phyloP scores from a whole-genome alignment of 768 basidiomycete genomes.

The Leccinum boreale region DNA sequence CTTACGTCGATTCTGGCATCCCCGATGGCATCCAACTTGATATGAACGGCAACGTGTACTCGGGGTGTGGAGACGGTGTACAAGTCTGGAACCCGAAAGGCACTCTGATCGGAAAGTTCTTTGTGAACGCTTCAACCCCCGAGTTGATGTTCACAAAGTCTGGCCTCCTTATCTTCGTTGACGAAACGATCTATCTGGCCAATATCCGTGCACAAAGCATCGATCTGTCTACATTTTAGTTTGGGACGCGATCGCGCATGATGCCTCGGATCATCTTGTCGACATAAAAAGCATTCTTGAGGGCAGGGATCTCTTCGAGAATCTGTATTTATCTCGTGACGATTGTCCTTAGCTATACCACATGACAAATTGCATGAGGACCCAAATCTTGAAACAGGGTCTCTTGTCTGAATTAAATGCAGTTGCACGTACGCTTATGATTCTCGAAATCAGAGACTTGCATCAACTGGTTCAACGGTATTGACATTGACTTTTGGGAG shows the following conservation, averaged over 20 bases:
- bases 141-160: conserved; percentile 43
- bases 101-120: conserved; percentile 39
- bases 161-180: conserved; percentile 38
- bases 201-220: conserved; percentile 33
- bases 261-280: neutral
- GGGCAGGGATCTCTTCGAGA: neutral
- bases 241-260: neutral
- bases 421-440: neutral
- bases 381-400: neutral
- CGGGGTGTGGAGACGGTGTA: conserved; percentile 67
- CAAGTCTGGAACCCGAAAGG: conserved; percentile 59
- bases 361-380: neutral
- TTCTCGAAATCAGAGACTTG: neutral
- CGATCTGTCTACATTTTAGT: conserved; percentile 9
- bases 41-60: conserved; percentile 59
- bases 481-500: neutral
- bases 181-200: conserved; percentile 38
- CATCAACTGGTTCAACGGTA: neutral
- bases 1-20: conserved; percentile 60
- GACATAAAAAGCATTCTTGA: neutral
- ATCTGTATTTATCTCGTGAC: neutral
- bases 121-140: conserved; percentile 29
- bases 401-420: neutral
- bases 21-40: conserved; percentile 71
- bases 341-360: neutral